Conservation (phyloP, 2,329 filamentous ascomycete genomes). For the Thielaviopsis punctulata region DNA sequence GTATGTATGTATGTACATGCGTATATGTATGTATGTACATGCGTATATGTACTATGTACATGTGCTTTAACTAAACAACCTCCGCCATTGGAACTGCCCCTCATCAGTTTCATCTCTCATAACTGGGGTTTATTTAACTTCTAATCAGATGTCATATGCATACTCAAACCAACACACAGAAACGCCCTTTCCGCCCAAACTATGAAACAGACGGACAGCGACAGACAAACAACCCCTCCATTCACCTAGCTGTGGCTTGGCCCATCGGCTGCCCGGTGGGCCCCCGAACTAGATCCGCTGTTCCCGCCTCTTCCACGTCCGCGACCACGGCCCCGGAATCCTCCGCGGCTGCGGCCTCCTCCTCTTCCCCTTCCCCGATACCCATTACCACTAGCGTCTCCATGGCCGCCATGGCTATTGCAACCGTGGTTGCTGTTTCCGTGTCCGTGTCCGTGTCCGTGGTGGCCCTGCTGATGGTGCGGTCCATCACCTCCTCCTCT, state of each 20-base stretch:
- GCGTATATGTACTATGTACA: too few species aligned
- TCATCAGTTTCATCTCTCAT: too few species aligned
- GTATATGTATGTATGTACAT: too few species aligned
- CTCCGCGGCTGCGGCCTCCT: conserved; percentile 24
- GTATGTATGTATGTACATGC: too few species aligned
- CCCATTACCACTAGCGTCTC: neutral
- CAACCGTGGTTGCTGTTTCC: conserved; percentile 39
- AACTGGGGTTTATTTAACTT: neutral
- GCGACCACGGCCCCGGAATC: conserved; percentile 27
- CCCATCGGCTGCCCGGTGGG: neutral
- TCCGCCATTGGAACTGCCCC: neutral
- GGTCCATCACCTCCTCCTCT: conserved; percentile 17
- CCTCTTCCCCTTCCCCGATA: conserved; percentile 25
- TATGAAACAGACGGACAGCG: too few species aligned
- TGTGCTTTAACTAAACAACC: too few species aligned
- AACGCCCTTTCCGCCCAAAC: too few species aligned
- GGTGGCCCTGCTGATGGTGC: conserved; percentile 21
- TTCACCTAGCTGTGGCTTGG: neutral
- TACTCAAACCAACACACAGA: too few species aligned
- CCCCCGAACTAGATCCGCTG: neutral
- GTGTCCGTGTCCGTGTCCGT: conserved; percentile 33
- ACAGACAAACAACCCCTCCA: neutral
- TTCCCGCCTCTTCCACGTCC: conserved; percentile 15
- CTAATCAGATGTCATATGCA: conserved; percentile 30
- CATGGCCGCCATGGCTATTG: conserved; percentile 31